These are phyloP conservation scores for Podila epigama DNA, from an alignment of 192 early-diverging fungal species.

Conservation along the genomic window DNA sequence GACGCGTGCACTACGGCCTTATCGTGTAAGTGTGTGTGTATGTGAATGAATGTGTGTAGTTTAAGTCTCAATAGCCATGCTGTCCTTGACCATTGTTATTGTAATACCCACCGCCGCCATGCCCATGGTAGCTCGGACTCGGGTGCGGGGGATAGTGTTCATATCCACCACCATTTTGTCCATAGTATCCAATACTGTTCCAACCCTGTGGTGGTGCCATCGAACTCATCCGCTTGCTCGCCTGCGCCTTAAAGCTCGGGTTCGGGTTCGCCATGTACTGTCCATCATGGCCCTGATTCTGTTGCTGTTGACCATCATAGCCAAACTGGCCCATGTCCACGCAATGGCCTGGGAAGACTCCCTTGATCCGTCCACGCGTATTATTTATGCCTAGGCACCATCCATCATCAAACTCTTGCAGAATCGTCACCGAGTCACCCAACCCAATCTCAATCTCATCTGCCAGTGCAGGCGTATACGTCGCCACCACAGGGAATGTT, in stretches of 20 bases:
- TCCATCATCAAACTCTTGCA: conserved; percentile 66
- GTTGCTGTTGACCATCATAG: conserved; percentile 13
- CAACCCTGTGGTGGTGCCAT: conserved; percentile 20
- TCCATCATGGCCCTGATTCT: conserved; percentile 5
- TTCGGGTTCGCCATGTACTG: conserved; percentile 33
- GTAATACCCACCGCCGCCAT: too few relatives aligned
- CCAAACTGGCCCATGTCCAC: conserved; percentile 47
- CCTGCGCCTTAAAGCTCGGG: conserved; percentile 22
- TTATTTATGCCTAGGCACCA: conserved; percentile 65
- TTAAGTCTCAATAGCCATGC: too few relatives aligned
- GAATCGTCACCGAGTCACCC: conserved; percentile 60
- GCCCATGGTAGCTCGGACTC: conserved; percentile 4
- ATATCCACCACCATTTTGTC: neutral
- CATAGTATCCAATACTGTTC: conserved; percentile 5
- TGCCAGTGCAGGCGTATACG: conserved; percentile 60
- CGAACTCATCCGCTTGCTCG: conserved; percentile 47
- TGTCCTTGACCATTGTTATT: too few relatives aligned
- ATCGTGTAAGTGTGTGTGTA: too few relatives aligned
- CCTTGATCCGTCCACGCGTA: conserved; percentile 50
- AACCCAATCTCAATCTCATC: conserved; percentile 64
- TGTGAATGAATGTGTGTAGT: too few relatives aligned
- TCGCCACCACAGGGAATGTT: conserved; percentile 51
- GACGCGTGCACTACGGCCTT: too few relatives aligned
- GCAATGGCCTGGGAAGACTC: conserved; percentile 65
- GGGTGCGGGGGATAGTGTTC: conserved; percentile 15